These are phyloP conservation scores for Pseudonitzschia multistriata DNA, from an alignment of 108 stramenopile genomes.

Conservation along the genomic window DNA sequence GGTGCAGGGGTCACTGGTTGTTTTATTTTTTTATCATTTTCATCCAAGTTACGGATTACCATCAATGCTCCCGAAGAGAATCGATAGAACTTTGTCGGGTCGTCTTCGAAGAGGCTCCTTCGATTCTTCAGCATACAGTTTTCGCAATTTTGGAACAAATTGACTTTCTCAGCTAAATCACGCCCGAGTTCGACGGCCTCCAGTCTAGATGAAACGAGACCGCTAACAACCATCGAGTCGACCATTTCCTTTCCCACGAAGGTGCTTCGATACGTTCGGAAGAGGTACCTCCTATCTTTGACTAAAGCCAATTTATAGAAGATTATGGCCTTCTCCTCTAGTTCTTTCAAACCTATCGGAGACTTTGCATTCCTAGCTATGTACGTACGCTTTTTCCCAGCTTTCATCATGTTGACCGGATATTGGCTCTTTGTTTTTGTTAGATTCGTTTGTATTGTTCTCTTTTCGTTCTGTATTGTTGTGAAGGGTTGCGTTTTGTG, in stretches of 20 bases:
- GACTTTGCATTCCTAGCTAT: background rate
- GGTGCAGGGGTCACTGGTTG: too few species aligned
- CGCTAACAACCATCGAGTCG: slow-evolving; percentile 43
- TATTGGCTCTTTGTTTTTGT: background rate
- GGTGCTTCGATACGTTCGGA: slow-evolving; percentile 34
- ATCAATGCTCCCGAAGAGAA: slow-evolving; percentile 1
- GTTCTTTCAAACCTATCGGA: background rate
- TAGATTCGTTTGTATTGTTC: background rate
- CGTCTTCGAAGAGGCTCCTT: slow-evolving; percentile 3
- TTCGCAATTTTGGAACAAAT: slow-evolving; percentile 31
- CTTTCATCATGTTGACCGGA: background rate
- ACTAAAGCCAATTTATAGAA: slow-evolving; percentile 17
- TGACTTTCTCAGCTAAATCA: slow-evolving; percentile 33
- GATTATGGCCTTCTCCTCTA: slow-evolving; percentile 3
- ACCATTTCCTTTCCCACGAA: slow-evolving; percentile 58
- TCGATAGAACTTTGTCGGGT: background rate
- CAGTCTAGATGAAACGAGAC: slow-evolving; percentile 35
- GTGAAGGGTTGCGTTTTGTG: too few species aligned
- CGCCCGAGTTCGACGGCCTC: slow-evolving; percentile 65
- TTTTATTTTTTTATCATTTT: background rate
- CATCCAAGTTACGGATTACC: background rate
- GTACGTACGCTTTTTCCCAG: background rate
- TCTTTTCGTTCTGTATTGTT: too few species aligned
- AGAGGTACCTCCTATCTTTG: slow-evolving; percentile 11
- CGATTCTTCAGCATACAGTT: background rate